Conservation (phyloP, 2,329 filamentous ascomycete species). For the Cladosporium sp. region DNA sequence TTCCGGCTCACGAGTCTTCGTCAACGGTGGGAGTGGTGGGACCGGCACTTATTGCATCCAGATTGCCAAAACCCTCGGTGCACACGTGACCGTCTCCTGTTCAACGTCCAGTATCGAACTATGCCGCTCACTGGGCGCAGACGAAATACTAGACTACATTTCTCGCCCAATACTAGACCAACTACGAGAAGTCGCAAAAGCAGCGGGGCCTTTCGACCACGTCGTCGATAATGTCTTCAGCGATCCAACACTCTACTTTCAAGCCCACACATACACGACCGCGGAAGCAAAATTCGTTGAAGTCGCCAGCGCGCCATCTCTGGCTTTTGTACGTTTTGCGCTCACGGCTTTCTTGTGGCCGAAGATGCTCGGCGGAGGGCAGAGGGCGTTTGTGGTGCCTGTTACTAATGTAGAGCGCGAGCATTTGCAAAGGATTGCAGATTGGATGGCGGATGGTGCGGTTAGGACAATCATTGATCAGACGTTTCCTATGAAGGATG, state of each 20-base stretch:
- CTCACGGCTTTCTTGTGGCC: constrained; percentile 38
- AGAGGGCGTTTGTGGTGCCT: constrained; percentile 38
- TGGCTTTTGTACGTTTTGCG: constrained; percentile 16
- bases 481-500: constrained; percentile 52
- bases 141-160: constrained; percentile 59
- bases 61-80: constrained; percentile 57
- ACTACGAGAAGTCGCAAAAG: constrained; percentile 45
- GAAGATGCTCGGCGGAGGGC: constrained; percentile 47
- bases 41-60: constrained; percentile 58
- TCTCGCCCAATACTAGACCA: constrained; percentile 43
- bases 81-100: constrained; percentile 56
- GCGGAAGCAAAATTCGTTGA: constrained; percentile 44
- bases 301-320: constrained; percentile 19
- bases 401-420: constrained; percentile 36
- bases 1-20: constrained; percentile 50
- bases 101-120: constrained; percentile 55
- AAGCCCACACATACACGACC: constrained; percentile 48
- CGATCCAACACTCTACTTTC: constrained; percentile 48
- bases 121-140: constrained; percentile 55
- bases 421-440: constrained; percentile 46
- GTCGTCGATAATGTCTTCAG: constrained; percentile 56
- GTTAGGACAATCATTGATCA: constrained; percentile 53
- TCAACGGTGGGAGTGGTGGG: constrained; percentile 62
- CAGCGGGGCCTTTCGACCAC: constrained; percentile 47
- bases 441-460: constrained; percentile 54